phyloP scores from a whole-genome alignment of 2,329 filamentous ascomycete species.

The Colletotrichum spaethianum region DNA sequence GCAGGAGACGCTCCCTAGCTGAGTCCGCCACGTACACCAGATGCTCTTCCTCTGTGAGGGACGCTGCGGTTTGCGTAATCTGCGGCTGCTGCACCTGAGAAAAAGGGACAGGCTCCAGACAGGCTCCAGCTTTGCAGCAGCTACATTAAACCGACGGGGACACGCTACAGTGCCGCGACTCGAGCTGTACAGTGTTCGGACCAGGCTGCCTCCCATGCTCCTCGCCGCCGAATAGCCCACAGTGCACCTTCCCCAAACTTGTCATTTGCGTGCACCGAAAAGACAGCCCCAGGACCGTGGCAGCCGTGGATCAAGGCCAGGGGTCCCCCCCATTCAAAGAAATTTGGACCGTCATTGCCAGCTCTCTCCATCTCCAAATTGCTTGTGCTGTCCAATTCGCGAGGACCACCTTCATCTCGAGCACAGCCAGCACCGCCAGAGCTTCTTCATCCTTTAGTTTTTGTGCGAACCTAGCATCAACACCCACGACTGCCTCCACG shows the following conservation, averaged over 20 bases:
- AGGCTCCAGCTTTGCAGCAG: slow-evolving; percentile 27
- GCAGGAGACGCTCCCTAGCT: slow-evolving; percentile 4
- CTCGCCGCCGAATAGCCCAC: not conserved
- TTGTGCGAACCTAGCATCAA: not conserved
- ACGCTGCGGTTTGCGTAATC: too few species aligned
- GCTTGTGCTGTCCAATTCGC: slow-evolving; percentile 35
- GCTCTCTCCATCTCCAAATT: slow-evolving; percentile 1
- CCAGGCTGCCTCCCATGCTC: not conserved
- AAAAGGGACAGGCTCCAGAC: not conserved
- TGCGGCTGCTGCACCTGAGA: not conserved
- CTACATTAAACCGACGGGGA: slow-evolving; percentile 15
- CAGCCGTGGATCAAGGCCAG: slow-evolving; percentile 21
- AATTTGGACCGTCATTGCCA: slow-evolving; percentile 41
- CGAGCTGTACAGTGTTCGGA: slow-evolving; percentile 14
- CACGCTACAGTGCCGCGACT: not conserved
- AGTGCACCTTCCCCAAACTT: not conserved
- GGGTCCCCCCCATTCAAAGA: slow-evolving; percentile 37
- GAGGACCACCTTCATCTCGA: slow-evolving; percentile 16
- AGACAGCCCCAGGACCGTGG: not conserved
- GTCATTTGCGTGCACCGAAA: not conserved
- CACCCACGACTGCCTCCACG: not conserved
- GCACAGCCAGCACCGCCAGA: not conserved
- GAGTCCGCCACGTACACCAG: slow-evolving; percentile 36
- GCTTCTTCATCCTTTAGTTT: not conserved
- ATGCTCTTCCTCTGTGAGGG: not conserved